Conservation (phyloP, 2,329 filamentous ascomycete genomes). For the Cryphonectria radicalis region DNA sequence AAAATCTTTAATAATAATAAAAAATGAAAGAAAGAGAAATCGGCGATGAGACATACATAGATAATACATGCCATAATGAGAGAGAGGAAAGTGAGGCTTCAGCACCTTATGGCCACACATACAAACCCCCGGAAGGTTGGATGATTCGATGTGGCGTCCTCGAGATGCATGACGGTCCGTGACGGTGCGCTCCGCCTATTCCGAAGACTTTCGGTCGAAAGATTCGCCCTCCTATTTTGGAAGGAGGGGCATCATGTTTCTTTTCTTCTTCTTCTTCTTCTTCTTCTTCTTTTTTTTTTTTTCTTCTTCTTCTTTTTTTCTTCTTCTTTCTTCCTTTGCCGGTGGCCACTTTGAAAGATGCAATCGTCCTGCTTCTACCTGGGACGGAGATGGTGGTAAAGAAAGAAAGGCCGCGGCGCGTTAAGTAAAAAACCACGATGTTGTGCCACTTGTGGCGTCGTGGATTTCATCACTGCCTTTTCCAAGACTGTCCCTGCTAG, state of each 20-base stretch:
- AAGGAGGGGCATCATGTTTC: background rate
- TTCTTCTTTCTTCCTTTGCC: too few relatives aligned
- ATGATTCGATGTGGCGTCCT: background rate
- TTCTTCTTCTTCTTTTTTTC: too few relatives aligned
- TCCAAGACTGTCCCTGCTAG: background rate
- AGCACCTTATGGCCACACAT: background rate
- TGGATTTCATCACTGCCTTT: background rate
- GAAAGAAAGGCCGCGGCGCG: background rate
- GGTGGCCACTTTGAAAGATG: background rate
- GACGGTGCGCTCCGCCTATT: background rate
- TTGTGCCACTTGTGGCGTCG: conserved; percentile 13
- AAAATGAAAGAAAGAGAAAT: too few relatives aligned
- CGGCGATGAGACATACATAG: background rate
- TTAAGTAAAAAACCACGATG: background rate
- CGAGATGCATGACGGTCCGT: background rate
- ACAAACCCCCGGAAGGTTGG: background rate
- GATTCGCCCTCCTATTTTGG: background rate
- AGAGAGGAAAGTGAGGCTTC: background rate
- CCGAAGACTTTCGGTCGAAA: conserved; percentile 9
- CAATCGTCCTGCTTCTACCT: background rate
- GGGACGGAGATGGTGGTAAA: background rate
- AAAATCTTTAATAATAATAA: too few relatives aligned
- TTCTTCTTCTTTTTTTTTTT: background rate
- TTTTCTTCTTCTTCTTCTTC: background rate
- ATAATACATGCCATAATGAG: background rate